phyloP scores from a whole-genome alignment of 176 grass and related monocot species.

The Puya raimondii region DNA sequence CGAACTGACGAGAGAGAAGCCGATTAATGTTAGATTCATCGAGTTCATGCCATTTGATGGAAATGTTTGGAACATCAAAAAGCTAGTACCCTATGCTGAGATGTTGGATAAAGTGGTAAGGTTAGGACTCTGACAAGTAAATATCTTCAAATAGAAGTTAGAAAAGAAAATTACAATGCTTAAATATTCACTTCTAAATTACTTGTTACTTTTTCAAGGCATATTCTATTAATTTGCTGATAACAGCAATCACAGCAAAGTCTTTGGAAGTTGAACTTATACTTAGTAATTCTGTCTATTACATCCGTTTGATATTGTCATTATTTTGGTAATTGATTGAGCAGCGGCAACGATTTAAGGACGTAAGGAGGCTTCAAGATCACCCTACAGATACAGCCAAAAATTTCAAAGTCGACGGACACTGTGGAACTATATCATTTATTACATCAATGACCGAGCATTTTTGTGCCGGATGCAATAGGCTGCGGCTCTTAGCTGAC shows the following conservation, averaged over 20 bases:
- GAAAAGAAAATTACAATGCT: too few species aligned
- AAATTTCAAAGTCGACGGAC: slow-evolving; percentile 77
- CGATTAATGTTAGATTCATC: slow-evolving; percentile 90
- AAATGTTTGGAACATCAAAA: slow-evolving; percentile 98
- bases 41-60: slow-evolving; percentile 99
- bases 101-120: slow-evolving; percentile 94
- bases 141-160: neutral
- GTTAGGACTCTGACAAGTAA: slow-evolving; percentile 31
- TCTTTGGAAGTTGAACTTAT: too few species aligned
- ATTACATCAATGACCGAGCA: slow-evolving; percentile 98
- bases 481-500: slow-evolving; percentile 80
- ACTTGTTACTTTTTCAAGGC: neutral
- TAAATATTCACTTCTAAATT: too few species aligned
- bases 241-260: too few species aligned
- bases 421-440: slow-evolving; percentile 87
- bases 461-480: slow-evolving; percentile 95
- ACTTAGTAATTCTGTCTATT: too few species aligned
- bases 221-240: too few species aligned
- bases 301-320: too few species aligned
- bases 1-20: slow-evolving; percentile 71
- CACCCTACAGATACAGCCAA: slow-evolving; percentile 89
- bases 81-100: slow-evolving; percentile 87
- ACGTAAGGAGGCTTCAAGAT: slow-evolving; percentile 75
- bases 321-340: slow-evolving; percentile 11
- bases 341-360: slow-evolving; percentile 52